Evolutionary conservation across 2,329 filamentous ascomycete species (phyloP).

Genomic region (Alternaria dauci): DNA sequence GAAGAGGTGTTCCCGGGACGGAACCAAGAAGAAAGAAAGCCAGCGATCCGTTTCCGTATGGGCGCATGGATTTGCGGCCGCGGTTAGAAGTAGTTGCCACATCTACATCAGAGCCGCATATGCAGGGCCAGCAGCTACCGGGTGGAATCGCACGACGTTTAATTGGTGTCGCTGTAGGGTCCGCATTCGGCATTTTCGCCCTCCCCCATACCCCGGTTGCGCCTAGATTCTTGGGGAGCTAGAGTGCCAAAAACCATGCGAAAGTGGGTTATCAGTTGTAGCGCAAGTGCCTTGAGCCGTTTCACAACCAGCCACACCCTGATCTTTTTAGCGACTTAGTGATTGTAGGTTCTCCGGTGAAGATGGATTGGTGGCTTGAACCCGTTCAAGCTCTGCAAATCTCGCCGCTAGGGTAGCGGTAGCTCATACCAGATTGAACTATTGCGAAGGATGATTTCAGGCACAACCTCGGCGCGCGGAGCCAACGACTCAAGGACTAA

Average conservation of each 20-base stretch:
- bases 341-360: constrained; percentile 11
- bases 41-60: constrained; percentile 3
- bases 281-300: neutral
- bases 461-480: constrained; percentile 2
- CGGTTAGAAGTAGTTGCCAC: constrained; percentile 13
- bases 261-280: neutral
- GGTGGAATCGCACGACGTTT: constrained; percentile 10
- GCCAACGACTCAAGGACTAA: neutral
- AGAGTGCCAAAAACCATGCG: neutral
- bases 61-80: constrained; percentile 12
- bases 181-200: constrained; percentile 1
- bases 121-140: constrained; percentile 10
- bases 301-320: constrained; percentile 3
- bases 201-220: neutral
- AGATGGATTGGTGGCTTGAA: constrained; percentile 9
- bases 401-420: neutral
- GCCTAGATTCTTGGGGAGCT: constrained; percentile 1
- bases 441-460: neutral
- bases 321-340: neutral
- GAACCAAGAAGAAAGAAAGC: neutral
- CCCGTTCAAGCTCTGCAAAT: neutral
- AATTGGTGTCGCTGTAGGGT: constrained; percentile 8
- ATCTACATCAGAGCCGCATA: constrained; percentile 3
- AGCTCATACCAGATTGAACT: neutral
- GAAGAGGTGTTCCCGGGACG: constrained; percentile 16